Evolutionary conservation across 768 basidiomycete genomes (phyloP), one percentile per base, ranked within the genome.

Genomic region (Lactifluus volemus): DNA sequence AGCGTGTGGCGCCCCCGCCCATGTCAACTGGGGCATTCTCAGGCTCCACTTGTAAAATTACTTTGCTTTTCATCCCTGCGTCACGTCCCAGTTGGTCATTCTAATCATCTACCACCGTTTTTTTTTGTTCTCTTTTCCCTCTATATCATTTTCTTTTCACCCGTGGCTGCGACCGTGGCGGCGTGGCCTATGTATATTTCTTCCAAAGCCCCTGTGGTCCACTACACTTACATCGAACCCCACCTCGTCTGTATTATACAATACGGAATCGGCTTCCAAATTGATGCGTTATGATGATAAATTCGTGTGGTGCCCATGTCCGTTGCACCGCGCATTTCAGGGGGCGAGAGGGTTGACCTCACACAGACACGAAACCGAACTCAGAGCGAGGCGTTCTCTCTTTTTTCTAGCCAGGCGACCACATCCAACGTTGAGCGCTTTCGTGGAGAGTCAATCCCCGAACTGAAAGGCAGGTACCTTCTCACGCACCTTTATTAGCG

Each of bases 21-120:
- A 85, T 82, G 68, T 81, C 85, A 19, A 74, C 71, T 56, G 81
- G 84, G 60, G 85, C 85, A 71, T 75, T 84, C 67, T 84, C 25
- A 25, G 25, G 25, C 25, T 25, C 84, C 59, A 81, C 83, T 53
- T 86, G 86, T 47, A 74, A 61, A 34, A 34, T 34, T 34, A 2
- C 32, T 3, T 34, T 34, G 6, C 29, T 51, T 32, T 47, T 10
- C 19, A 10, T n/a, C 12, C 54, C 50, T 39, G 10, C 49, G 25
- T 50, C n/a, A 6, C 29, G 4, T 4, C 10, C 6, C 29, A 25
- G 1, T 25, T 25, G 30, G 32, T 9, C 32, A 34, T 50, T 41
- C 50, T 45, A 61, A 57, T 61, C 19, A 30, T 32, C 50, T 7
- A 25, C 49, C 41, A 21, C 15, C 12, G 12, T 38, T 4, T 32